These are phyloP conservation scores for Suhomyces xylopsoci DNA, from an alignment of 805 yeast species.

Conservation along the genomic window DNA sequence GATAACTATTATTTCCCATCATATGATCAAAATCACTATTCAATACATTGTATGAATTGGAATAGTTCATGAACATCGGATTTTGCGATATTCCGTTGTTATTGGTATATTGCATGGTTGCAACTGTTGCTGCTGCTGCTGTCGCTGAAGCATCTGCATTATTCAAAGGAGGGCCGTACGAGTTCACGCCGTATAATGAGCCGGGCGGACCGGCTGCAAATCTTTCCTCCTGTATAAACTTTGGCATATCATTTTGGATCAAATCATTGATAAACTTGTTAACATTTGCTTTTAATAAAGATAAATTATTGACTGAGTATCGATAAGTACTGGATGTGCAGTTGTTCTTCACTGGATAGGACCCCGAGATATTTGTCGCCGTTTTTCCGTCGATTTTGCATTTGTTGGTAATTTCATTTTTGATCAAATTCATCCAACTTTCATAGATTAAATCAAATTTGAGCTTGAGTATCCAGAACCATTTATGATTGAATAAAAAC, in stretches of 20 bases:
- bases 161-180: background rate
- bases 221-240: constrained; percentile 4
- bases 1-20: constrained; percentile 1
- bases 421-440: constrained; percentile 21
- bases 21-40: constrained; percentile 6
- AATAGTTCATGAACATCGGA: constrained; percentile 8
- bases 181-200: background rate
- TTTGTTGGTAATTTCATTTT: constrained; percentile 1
- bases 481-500: constrained; percentile 22
- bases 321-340: background rate
- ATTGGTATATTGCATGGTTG: background rate
- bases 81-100: background rate
- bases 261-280: constrained; percentile 13
- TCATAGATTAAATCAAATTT: constrained; percentile 23
- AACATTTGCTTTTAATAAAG: constrained; percentile 13
- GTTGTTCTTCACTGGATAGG: background rate
- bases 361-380: background rate
- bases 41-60: constrained; percentile 5
- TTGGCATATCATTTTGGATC: constrained; percentile 9
- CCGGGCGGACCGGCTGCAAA: background rate
- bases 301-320: constrained; percentile 11
- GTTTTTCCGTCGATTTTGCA: background rate
- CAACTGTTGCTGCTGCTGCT: background rate
- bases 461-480: constrained; percentile 23
- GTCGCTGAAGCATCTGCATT: background rate